phyloP scores from a whole-genome alignment of 805 yeast species.

The Ogataea nonfermentans region DNA sequence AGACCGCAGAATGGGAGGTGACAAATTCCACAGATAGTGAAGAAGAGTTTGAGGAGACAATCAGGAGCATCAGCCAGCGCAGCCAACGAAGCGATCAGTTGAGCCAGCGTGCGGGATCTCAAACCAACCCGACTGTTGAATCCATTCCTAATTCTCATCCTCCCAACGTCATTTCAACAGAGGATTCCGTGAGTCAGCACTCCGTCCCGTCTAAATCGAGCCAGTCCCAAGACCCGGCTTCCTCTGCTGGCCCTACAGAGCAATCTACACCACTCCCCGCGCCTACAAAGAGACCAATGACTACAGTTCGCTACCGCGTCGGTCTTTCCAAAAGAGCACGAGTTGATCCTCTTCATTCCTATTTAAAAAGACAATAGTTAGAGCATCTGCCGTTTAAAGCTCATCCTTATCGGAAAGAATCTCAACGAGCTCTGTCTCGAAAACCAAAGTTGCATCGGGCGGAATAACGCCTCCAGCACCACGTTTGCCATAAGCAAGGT shows the following conservation, averaged over 20 bases:
- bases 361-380: constrained; percentile 4
- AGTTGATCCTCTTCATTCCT: constrained; percentile 22
- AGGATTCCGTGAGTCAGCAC: too few relatives aligned
- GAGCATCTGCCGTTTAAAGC: constrained; percentile 18
- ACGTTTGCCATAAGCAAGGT: constrained; percentile 70
- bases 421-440: constrained; percentile 62
- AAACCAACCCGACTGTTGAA: neutral
- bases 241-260: constrained; percentile 1
- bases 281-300: neutral
- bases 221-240: neutral
- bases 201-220: too few relatives aligned
- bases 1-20: constrained; percentile 10
- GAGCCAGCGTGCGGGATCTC: neutral
- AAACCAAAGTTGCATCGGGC: constrained; percentile 67
- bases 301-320: constrained; percentile 11
- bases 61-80: constrained; percentile 2
- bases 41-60: constrained; percentile 3
- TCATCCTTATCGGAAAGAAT: constrained; percentile 35
- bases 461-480: constrained; percentile 75
- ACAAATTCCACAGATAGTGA: constrained; percentile 13
- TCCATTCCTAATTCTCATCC: neutral
- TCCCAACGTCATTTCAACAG: too few relatives aligned
- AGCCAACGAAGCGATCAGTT: neutral
- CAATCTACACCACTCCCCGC: constrained; percentile 4
- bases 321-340: constrained; percentile 20